Evolutionary conservation across 2,329 filamentous ascomycete species (phyloP).

Genomic region (Fusarium brachygibbosum): DNA sequence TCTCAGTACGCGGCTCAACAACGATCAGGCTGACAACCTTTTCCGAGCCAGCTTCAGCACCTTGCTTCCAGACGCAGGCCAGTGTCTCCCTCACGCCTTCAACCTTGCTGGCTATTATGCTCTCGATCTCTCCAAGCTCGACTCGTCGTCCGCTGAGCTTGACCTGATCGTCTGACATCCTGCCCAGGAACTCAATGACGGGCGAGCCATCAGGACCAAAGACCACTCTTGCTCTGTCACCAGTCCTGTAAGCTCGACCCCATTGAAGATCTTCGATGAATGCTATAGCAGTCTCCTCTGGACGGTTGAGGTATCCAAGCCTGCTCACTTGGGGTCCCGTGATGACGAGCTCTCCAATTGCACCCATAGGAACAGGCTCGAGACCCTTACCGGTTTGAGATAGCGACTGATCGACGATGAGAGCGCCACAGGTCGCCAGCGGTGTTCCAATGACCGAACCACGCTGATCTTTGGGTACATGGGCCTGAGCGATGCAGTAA

Average conservation of each 20-base stretch:
- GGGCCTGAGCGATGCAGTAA: constrained; percentile 24
- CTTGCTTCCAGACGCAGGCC: constrained; percentile 21
- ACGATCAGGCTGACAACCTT: constrained; percentile 24
- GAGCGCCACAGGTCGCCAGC: not conserved
- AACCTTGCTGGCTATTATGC: constrained; percentile 9
- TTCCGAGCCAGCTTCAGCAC: constrained; percentile 3
- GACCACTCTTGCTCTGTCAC: constrained; percentile 19
- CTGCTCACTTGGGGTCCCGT: constrained; percentile 22
- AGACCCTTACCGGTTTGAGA: not conserved
- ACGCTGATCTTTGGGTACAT: constrained; percentile 7
- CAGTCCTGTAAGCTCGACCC: constrained; percentile 20
- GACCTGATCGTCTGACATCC: constrained; percentile 31
- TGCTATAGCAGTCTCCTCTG: constrained; percentile 2
- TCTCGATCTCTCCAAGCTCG: constrained; percentile 32
- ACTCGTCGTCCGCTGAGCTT: constrained; percentile 34
- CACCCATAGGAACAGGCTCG: constrained; percentile 12
- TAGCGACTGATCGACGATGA: not conserved
- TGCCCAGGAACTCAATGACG: constrained; percentile 16
- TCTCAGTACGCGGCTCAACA: not conserved
- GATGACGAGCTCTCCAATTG: constrained; percentile 21
- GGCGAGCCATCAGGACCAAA: constrained; percentile 1
- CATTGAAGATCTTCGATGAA: constrained; percentile 4
- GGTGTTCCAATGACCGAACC: constrained; percentile 23
- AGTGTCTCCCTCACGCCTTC: not conserved
- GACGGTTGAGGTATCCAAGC: constrained; percentile 25